Conservation (phyloP, 768 basidiomycete genomes). For the Rhizopogon salebrosus region DNA sequence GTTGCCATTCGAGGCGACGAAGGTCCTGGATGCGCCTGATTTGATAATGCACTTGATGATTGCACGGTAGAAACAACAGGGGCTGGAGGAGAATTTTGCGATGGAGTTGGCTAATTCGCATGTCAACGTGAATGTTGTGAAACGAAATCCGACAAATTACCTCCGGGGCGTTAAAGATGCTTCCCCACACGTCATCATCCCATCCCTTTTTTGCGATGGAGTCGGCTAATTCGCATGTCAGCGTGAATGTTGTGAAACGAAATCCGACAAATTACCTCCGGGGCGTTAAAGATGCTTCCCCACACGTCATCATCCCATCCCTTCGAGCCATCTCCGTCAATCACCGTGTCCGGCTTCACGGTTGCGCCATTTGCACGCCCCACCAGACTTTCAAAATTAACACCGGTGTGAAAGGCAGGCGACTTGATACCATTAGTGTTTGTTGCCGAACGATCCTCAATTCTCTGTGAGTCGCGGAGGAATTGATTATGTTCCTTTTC, state of each 20-base stretch:
- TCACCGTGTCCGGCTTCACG: conserved; percentile 40
- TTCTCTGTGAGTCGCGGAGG: conserved; percentile 84
- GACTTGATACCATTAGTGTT: conserved; percentile 36
- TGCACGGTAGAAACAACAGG: conserved; percentile 2
- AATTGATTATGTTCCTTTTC: conserved; percentile 92
- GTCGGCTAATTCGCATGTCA: too few species aligned
- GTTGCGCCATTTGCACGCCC: conserved; percentile 45
- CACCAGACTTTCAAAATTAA: conserved; percentile 88
- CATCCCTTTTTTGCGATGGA: too few species aligned
- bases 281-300: conserved; percentile 66
- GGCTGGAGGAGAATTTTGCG: conserved; percentile 22
- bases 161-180: conserved; percentile 50
- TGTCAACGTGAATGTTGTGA: background rate
- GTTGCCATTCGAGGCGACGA: conserved; percentile 31
- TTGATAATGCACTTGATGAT: background rate
- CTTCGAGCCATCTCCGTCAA: conserved; percentile 26
- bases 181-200: conserved; percentile 87
- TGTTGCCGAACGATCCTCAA: conserved; percentile 71
- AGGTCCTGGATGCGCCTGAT: conserved; percentile 32
- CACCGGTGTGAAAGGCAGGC: conserved; percentile 37
- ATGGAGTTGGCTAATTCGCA: background rate
- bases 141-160: conserved; percentile 11
- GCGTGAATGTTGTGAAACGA: background rate
- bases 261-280: conserved; percentile 17
- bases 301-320: conserved; percentile 83